Evolutionary conservation across 202 grass and related monocot species (phyloP), one percentile per base, ranked within the genome.

Genomic region (Tripidium arundinaceum): DNA sequence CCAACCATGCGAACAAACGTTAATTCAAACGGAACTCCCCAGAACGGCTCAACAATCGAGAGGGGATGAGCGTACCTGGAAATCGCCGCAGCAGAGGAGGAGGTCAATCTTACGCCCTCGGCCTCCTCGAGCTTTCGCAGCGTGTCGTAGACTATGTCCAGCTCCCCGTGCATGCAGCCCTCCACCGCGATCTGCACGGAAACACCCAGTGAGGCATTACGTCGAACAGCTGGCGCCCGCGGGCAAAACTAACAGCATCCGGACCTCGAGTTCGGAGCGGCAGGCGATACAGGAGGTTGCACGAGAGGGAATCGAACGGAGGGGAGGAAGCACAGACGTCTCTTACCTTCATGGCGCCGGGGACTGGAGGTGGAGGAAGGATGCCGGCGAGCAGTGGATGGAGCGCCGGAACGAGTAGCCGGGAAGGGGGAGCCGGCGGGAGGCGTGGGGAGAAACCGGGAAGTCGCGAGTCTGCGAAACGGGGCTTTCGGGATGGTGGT

Each of bases 151-250:
- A 98, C 92, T 69, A 67, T 82, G 80, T 98, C 92, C 41, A 98
- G 84, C 50, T 94, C 95, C 26, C 92, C 90, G 60, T 95, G 95
- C 92, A 93, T 94, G 77, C 92, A 98, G 1, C 95, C 95, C 38
- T 95, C 95, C 40, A 98, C 88, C 25, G 92, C 92, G 16, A 95
- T 95, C 92, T 95, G 84, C 69, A 40, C 29, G 6, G 55, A 47
- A 33, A 33, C 7, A 52, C 21, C 22, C 78, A 7, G 21, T 39
- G 61, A 86, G 61, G 69, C 88, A 91, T 75, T 86, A 75, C 72
- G 71, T 89, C 89, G 80, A 91, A 62, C 83, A 87, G 0, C 19
- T 85, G 7, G 69, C 31, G 68, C 13, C 33, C 1, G 81, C 76
- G 58, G 11, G 26, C 10, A 11, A 4, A 0, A 58, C 9, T 21